phyloP scores from a whole-genome alignment of 2,329 filamentous ascomycete genomes.

The Macrophomina tecta region DNA sequence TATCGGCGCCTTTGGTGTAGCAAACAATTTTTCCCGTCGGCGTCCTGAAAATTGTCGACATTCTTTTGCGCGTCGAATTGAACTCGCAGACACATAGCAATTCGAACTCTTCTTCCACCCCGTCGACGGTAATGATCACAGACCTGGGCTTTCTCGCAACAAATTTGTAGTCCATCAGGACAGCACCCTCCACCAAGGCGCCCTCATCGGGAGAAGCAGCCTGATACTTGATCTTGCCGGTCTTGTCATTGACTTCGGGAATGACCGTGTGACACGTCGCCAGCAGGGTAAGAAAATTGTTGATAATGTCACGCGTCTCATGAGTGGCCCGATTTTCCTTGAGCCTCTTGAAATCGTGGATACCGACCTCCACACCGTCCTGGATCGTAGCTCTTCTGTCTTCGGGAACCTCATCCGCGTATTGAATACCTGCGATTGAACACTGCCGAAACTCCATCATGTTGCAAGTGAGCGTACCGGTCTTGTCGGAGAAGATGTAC shows the following conservation, averaged over 20 bases:
- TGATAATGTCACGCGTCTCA: slow-evolving; percentile 64
- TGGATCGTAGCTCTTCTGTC: slow-evolving; percentile 81
- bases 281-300: slow-evolving; percentile 87
- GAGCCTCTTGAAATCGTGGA: slow-evolving; percentile 83
- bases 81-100: slow-evolving; percentile 97
- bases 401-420: slow-evolving; percentile 89
- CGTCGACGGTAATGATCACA: slow-evolving; percentile 81
- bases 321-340: slow-evolving; percentile 71
- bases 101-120: slow-evolving; percentile 80
- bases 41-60: slow-evolving; percentile 97
- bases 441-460: slow-evolving; percentile 99
- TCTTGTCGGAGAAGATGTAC: slow-evolving; percentile 98
- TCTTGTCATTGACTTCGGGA: slow-evolving; percentile 79
- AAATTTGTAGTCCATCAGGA: slow-evolving; percentile 85
- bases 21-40: slow-evolving; percentile 93
- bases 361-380: slow-evolving; percentile 77
- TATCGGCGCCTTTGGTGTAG: slow-evolving; percentile 97
- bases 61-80: slow-evolving; percentile 95
- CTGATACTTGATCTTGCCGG: slow-evolving; percentile 89
- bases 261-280: slow-evolving; percentile 97
- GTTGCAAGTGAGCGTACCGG: slow-evolving; percentile 95
- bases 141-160: slow-evolving; percentile 86
- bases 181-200: slow-evolving; percentile 91
- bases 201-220: slow-evolving; percentile 97
- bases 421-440: slow-evolving; percentile 90